phyloP scores from a whole-genome alignment of 768 basidiomycete species.

The Suillus bovinus region DNA sequence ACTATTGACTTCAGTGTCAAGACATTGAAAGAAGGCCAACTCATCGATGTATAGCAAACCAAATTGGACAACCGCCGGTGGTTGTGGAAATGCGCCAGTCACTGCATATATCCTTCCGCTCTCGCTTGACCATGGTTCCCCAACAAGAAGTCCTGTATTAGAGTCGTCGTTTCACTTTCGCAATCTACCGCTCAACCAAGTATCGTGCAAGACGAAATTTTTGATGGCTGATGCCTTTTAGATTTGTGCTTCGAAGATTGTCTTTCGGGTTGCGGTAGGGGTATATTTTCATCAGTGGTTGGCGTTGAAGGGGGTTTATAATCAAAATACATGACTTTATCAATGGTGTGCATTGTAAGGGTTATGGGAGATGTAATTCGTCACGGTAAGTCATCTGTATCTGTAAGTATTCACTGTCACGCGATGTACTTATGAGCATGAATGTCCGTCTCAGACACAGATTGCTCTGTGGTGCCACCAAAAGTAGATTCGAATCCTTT shows the following conservation, averaged over 20 bases:
- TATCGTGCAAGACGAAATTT: neutral
- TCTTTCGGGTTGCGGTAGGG: neutral
- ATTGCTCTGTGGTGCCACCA: too few species aligned
- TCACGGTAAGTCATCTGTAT: neutral
- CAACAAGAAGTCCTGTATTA: too few species aligned
- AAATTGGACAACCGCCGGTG: too few species aligned
- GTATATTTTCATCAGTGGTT: neutral
- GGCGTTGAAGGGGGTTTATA: neutral
- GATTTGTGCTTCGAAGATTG: neutral
- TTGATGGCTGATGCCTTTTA: neutral
- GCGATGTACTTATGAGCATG: too few species aligned
- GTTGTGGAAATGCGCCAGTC: neutral
- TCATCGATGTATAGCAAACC: too few species aligned
- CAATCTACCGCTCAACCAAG: neutral
- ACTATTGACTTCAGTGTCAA: too few species aligned
- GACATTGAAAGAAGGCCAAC: too few species aligned
- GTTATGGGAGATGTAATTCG: neutral
- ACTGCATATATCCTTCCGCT: neutral
- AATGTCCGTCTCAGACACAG: too few species aligned
- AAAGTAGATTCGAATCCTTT: too few species aligned
- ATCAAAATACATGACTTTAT: neutral
- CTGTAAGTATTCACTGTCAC: neutral
- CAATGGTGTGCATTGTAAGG: neutral
- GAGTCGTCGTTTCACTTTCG: too few species aligned
- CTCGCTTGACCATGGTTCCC: neutral